phyloP scores from a whole-genome alignment of 2,329 filamentous ascomycete species.

The Cladophialophora yegresii region DNA sequence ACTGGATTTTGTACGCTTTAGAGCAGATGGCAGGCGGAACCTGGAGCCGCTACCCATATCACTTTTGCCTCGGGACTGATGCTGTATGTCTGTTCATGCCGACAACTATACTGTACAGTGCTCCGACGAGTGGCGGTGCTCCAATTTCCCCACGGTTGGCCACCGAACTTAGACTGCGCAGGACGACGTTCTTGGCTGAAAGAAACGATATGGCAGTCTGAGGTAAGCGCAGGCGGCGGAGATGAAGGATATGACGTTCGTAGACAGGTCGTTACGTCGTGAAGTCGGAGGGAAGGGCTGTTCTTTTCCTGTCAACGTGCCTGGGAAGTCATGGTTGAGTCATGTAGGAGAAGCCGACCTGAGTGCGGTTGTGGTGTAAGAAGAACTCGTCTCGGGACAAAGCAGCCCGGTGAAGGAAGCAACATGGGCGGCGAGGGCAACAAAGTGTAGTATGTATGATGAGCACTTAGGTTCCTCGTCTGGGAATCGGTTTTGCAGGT shows the following conservation, averaged over 20 bases:
- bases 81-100: conserved; percentile 10
- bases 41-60: conserved; percentile 27
- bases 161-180: not conserved
- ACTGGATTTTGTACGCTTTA: conserved; percentile 26
- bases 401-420: conserved; percentile 3
- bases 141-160: not conserved
- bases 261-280: not conserved
- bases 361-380: not conserved
- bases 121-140: not conserved
- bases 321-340: not conserved
- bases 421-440: conserved; percentile 2
- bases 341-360: not conserved
- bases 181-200: not conserved
- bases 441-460: conserved; percentile 12
- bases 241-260: not conserved
- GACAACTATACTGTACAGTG: not conserved
- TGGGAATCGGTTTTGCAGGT: conserved; percentile 9
- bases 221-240: not conserved
- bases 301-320: not conserved
- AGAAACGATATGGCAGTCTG: not conserved
- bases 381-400: not conserved
- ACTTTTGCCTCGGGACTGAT: conserved; percentile 2
- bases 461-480: conserved; percentile 12
- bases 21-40: conserved; percentile 24
- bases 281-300: not conserved